These are phyloP conservation scores for Linnemannia elongata DNA, from an alignment of 192 early-diverging fungal genomes.

Conservation along the genomic window DNA sequence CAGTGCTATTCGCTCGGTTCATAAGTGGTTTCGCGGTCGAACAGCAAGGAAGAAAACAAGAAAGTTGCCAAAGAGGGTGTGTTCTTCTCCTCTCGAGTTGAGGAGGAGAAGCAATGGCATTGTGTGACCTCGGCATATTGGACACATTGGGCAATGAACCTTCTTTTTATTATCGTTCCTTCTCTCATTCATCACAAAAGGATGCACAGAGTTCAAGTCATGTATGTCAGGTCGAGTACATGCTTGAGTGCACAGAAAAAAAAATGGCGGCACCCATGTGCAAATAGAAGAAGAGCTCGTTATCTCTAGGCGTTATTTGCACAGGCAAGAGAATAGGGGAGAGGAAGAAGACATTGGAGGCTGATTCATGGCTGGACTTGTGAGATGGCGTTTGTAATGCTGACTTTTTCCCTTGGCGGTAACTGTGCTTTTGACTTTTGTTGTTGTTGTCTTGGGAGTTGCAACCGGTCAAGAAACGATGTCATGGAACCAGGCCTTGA, in stretches of 20 bases:
- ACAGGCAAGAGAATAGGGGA: not conserved
- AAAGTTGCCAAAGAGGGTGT: not conserved
- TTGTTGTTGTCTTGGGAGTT: too few relatives aligned
- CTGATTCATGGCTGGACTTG: not conserved
- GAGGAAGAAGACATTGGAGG: not conserved
- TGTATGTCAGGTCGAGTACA: too few relatives aligned
- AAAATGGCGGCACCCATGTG: not conserved
- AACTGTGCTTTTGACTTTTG: too few relatives aligned
- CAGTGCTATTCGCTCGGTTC: not conserved
- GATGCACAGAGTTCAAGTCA: too few relatives aligned
- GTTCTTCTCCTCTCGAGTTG: too few relatives aligned
- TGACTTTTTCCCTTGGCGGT: too few relatives aligned
- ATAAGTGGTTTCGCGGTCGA: not conserved
- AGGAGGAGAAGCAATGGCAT: not conserved
- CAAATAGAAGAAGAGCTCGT: not conserved
- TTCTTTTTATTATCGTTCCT: slow-evolving; percentile 1
- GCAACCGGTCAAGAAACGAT: too few relatives aligned
- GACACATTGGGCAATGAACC: not conserved
- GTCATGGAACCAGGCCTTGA: too few relatives aligned
- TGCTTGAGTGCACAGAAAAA: not conserved
- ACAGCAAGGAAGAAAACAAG: not conserved
- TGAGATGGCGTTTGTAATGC: too few relatives aligned
- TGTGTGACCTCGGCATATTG: not conserved
- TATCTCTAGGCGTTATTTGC: not conserved
- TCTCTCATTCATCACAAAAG: too few relatives aligned